These are phyloP conservation scores for Corrigiola litoralis DNA, from an alignment of 179 eudicot species.

Conservation along the genomic window DNA sequence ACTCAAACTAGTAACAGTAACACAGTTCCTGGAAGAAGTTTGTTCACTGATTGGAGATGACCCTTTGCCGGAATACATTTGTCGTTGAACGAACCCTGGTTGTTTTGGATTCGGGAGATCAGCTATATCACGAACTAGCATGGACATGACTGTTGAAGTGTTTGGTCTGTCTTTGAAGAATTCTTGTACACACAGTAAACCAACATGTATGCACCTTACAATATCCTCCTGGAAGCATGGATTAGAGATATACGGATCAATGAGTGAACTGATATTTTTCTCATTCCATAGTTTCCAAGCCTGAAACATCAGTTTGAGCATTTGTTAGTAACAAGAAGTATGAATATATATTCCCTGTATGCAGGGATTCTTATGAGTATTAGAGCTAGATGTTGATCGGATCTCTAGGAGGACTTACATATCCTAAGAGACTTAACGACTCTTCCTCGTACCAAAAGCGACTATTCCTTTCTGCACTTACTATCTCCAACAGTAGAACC, in stretches of 20 bases:
- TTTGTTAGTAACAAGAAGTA: not conserved
- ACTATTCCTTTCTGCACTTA: constrained; percentile 26
- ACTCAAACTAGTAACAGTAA: constrained; percentile 3
- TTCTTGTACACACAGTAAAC: constrained; percentile 37
- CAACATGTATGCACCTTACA: constrained; percentile 26
- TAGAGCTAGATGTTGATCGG: not conserved
- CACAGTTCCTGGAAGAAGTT: not conserved
- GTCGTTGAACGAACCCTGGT: constrained; percentile 27
- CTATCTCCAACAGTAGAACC: constrained; percentile 30
- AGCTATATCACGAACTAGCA: constrained; percentile 22
- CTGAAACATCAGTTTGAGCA: constrained; percentile 6
- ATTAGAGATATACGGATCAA: constrained; percentile 9
- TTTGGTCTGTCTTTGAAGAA: constrained; percentile 25
- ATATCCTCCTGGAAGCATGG: constrained; percentile 7
- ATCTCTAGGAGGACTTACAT: constrained; percentile 16
- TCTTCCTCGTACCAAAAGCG: no score
- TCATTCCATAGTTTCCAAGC: constrained; percentile 39
- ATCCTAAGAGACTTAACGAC: constrained; percentile 15
- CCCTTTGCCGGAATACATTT: no score
- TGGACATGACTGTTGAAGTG: constrained; percentile 18
- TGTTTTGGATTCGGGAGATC: constrained; percentile 24
- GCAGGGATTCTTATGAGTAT: not conserved
- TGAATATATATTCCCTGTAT: not conserved
- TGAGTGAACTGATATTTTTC: not conserved
- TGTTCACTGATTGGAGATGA: not conserved